Evolutionary conservation across 2,329 filamentous ascomycete species (phyloP).

Genomic region (Apiospora malaysiana): DNA sequence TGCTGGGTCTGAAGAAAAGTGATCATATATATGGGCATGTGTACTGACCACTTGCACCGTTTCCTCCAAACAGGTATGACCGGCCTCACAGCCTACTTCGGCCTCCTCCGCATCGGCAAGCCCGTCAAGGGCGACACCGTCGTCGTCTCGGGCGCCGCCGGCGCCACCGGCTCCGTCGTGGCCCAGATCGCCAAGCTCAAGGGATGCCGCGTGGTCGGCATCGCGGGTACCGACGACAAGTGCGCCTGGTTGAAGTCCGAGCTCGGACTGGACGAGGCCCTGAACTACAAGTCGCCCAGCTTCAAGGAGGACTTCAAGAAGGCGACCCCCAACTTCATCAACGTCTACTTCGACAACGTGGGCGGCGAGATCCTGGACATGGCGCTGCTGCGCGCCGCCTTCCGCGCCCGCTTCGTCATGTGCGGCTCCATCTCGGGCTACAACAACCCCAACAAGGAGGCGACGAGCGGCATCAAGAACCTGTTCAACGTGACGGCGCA

Average conservation of each 20-base stretch:
- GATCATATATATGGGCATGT: not conserved
- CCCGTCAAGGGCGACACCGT: constrained; percentile 81
- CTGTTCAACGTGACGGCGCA: constrained; percentile 26
- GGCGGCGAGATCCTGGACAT: constrained; percentile 56
- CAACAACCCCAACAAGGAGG: constrained; percentile 24
- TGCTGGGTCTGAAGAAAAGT: not conserved
- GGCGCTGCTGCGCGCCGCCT: constrained; percentile 25
- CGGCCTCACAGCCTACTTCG: constrained; percentile 57
- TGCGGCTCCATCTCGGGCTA: constrained; percentile 62
- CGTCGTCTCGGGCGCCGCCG: constrained; percentile 79
- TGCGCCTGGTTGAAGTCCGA: constrained; percentile 66
- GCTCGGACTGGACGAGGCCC: constrained; percentile 65
- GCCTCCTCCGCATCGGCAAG: constrained; percentile 72
- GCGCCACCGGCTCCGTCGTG: constrained; percentile 82
- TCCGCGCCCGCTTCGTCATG: constrained; percentile 23
- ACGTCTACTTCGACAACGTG: constrained; percentile 67
- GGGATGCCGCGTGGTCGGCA: constrained; percentile 79
- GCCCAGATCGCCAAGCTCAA: constrained; percentile 85
- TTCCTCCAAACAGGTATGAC: constrained; percentile 45
- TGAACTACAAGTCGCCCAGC: constrained; percentile 89
- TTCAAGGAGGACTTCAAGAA: constrained; percentile 70
- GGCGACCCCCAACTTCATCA: constrained; percentile 77
- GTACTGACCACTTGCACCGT: not conserved
- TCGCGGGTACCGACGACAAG: constrained; percentile 81
- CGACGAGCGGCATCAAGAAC: constrained; percentile 24